These are phyloP conservation scores for Monilinia fructicola DNA, from an alignment of 2,329 filamentous ascomycete species.

Conservation along the genomic window DNA sequence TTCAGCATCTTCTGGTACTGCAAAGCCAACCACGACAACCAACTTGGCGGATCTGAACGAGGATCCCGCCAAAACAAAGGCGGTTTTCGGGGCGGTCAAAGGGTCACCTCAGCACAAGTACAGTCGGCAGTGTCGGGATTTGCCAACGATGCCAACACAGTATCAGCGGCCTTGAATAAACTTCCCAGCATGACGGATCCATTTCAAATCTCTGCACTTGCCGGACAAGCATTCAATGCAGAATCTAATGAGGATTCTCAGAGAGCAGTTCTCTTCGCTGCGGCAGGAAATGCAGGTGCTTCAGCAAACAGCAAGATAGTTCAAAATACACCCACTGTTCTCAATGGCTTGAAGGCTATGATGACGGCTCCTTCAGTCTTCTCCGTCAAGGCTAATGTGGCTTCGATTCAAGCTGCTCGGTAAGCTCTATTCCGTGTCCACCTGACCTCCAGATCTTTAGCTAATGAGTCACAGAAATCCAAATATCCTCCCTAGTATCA, in stretches of 20 bases:
- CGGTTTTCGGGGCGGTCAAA: neutral
- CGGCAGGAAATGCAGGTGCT: conserved; percentile 30
- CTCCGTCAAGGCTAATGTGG: conserved; percentile 13
- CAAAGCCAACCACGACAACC: neutral
- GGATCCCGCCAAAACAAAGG: neutral
- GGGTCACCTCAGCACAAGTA: conserved; percentile 24
- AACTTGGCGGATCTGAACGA: neutral
- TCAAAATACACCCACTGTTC: conserved; percentile 34
- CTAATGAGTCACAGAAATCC: conserved; percentile 31
- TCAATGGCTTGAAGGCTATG: conserved; percentile 32
- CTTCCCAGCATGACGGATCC: conserved; percentile 27
- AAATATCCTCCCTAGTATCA: conserved; percentile 37
- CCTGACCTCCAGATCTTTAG: too few species aligned
- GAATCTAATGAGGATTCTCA: conserved; percentile 35
- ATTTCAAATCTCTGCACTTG: conserved; percentile 29
- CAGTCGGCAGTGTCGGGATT: conserved; percentile 30
- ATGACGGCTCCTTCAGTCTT: conserved; percentile 18
- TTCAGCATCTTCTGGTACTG: neutral
- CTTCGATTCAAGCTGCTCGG: conserved; percentile 24
- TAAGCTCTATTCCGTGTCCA: neutral
- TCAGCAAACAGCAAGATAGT: conserved; percentile 34
- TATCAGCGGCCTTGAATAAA: conserved; percentile 32
- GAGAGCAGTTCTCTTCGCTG: conserved; percentile 31
- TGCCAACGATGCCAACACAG: conserved; percentile 35
- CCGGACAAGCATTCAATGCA: conserved; percentile 32